phyloP scores from a whole-genome alignment of 192 early-diverging fungal genomes.

The Coemansia guatemalensis region DNA sequence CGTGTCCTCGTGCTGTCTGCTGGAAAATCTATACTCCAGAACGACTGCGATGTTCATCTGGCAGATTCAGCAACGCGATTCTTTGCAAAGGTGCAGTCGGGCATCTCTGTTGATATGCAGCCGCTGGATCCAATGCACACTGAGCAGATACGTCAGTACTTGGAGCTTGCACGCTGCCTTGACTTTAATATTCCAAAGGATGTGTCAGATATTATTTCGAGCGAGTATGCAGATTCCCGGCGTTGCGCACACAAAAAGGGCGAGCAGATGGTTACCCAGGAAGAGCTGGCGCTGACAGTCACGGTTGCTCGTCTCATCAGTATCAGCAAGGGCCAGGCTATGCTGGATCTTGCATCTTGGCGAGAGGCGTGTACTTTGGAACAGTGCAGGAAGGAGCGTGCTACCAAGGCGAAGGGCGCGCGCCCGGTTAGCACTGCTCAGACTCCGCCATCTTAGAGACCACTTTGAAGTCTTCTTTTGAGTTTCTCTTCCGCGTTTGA shows the following conservation, averaged over 20 bases:
- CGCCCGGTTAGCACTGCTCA: background rate
- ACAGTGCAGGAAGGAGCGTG: constrained; percentile 23
- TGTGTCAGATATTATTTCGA: constrained; percentile 61
- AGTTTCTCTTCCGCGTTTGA: background rate
- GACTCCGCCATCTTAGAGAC: background rate
- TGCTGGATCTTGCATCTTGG: constrained; percentile 45
- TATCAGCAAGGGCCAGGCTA: constrained; percentile 40
- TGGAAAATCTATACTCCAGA: constrained; percentile 68
- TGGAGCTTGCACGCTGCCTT: constrained; percentile 54
- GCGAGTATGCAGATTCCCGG: constrained; percentile 42
- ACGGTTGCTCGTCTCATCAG: constrained; percentile 50
- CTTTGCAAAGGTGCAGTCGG: constrained; percentile 12
- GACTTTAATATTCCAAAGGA: constrained; percentile 63
- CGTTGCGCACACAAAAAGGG: constrained; percentile 35
- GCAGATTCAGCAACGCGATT: constrained; percentile 12
- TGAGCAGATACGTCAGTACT: constrained; percentile 57
- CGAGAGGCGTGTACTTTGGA: constrained; percentile 43
- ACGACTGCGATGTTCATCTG: constrained; percentile 59
- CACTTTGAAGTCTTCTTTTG: background rate
- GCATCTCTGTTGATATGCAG: constrained; percentile 6
- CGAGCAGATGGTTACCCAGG: constrained; percentile 46
- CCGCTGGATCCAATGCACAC: constrained; percentile 54
- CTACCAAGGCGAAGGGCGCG: constrained; percentile 1
- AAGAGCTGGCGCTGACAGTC: constrained; percentile 38
- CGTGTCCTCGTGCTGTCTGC: constrained; percentile 62